Conservation (phyloP, 148 eudicot species). For the Chenopodium formosanum region DNA sequence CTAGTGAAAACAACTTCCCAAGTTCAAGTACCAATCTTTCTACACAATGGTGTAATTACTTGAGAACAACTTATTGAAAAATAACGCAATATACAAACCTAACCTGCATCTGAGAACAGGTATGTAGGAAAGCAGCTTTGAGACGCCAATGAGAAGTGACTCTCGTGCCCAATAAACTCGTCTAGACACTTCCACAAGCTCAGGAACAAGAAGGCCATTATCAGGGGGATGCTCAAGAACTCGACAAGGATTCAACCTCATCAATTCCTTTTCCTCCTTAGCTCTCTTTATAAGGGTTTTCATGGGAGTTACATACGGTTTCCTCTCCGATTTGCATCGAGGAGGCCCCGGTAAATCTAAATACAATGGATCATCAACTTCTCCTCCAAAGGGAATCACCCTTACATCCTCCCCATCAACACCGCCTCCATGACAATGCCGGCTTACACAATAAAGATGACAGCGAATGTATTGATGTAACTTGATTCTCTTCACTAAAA, state of each 20-base stretch:
- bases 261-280: constrained; percentile 46
- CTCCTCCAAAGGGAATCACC: constrained; percentile 34
- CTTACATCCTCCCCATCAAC: constrained; percentile 9
- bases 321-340: constrained; percentile 48
- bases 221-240: constrained; percentile 56
- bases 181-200: constrained; percentile 49
- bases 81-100: neutral
- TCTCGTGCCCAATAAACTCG: constrained; percentile 50
- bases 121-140: constrained; percentile 40
- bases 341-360: constrained; percentile 45
- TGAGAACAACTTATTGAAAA: neutral
- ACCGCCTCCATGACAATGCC: constrained; percentile 14
- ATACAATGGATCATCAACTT: constrained; percentile 40
- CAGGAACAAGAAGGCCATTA: constrained; percentile 60
- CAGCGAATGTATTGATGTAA: neutral
- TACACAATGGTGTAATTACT: neutral
- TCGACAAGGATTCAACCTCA: constrained; percentile 49
- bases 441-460: constrained; percentile 1
- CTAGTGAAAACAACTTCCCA: too few relatives aligned
- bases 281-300: constrained; percentile 51
- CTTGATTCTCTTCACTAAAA: constrained; percentile 15
- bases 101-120: constrained; percentile 58
- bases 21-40: neutral
- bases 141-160: constrained; percentile 41
- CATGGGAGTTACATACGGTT: constrained; percentile 68